These are phyloP conservation scores for Neotropicomus parvogracilis DNA, from an alignment of 1,284 basidiomycete genomes.

Conservation along the genomic window DNA sequence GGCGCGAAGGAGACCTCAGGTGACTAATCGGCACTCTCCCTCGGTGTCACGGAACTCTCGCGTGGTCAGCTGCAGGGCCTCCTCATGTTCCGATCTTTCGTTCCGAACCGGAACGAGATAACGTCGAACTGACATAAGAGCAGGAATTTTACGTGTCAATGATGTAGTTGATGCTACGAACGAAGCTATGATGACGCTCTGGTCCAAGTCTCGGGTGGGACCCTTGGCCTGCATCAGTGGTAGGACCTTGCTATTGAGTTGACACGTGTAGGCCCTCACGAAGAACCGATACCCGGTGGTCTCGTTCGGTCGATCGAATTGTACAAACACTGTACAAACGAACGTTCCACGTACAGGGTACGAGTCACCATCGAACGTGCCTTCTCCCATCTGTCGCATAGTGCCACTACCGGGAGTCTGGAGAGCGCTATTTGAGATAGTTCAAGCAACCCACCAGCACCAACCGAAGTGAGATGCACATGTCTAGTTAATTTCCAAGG, in stretches of 20 bases:
- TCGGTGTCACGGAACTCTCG: slow-evolving; percentile 24
- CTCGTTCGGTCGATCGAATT: slow-evolving; percentile 2
- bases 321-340: slow-evolving; percentile 5
- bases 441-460: slow-evolving; percentile 6
- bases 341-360: slow-evolving; percentile 21
- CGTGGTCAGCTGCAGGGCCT: slow-evolving; percentile 24
- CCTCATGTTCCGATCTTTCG: slow-evolving; percentile 24
- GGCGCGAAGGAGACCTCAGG: background rate
- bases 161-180: background rate
- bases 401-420: background rate
- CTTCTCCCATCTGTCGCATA: background rate
- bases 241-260: background rate
- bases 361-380: slow-evolving; percentile 1
- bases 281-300: slow-evolving; percentile 1
- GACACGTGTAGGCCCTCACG: slow-evolving; percentile 23
- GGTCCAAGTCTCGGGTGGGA: background rate
- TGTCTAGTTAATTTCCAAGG: slow-evolving; percentile 28
- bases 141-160: slow-evolving; percentile 20
- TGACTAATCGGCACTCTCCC: slow-evolving; percentile 13
- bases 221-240: background rate
- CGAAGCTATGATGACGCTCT: slow-evolving; percentile 1
- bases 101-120: slow-evolving; percentile 7
- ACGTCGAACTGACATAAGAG: background rate
- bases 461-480: slow-evolving; percentile 20
- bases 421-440: slow-evolving; percentile 4